Percentiles rank a stretch among this genome's conserved stretches.
These are phyloP conservation scores for Coniella lustricola DNA, from an alignment of 2,329 filamentous ascomycete species.

Conservation along the genomic window DNA sequence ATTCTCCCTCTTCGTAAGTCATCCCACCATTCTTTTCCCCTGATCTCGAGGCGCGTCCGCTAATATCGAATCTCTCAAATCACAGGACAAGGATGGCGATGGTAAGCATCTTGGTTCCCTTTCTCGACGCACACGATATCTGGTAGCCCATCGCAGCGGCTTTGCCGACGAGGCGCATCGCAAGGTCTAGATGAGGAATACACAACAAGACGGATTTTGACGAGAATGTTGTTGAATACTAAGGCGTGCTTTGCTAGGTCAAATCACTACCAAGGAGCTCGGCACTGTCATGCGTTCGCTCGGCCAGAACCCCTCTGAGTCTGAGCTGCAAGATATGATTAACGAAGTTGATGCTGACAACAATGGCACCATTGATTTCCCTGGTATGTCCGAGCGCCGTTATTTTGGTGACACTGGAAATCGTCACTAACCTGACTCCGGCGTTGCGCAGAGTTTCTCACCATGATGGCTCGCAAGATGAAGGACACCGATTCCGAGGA, in stretches of 20 bases:
- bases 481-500: constrained; percentile 89
- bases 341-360: constrained; percentile 90
- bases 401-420: neutral
- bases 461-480: constrained; percentile 94
- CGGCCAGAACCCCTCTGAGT: constrained; percentile 84
- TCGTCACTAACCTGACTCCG: constrained; percentile 5
- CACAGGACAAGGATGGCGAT: constrained; percentile 86
- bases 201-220: neutral
- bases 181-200: neutral
- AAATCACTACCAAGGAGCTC: constrained; percentile 87
- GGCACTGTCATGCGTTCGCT: constrained; percentile 87
- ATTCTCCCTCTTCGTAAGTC: constrained; percentile 96
- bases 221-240: constrained; percentile 17
- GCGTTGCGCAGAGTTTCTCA: constrained; percentile 63
- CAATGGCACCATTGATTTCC: constrained; percentile 88
- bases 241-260: constrained; percentile 46
- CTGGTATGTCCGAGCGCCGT: constrained; percentile 50
- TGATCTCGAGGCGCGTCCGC: neutral
- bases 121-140: constrained; percentile 3
- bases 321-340: constrained; percentile 89
- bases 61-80: constrained; percentile 19
- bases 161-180: neutral
- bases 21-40: constrained; percentile 16
- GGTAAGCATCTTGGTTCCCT: constrained; percentile 51
- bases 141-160: constrained; percentile 5